phyloP scores from a whole-genome alignment of 768 basidiomycete species.

The Agrocybe praecox region DNA sequence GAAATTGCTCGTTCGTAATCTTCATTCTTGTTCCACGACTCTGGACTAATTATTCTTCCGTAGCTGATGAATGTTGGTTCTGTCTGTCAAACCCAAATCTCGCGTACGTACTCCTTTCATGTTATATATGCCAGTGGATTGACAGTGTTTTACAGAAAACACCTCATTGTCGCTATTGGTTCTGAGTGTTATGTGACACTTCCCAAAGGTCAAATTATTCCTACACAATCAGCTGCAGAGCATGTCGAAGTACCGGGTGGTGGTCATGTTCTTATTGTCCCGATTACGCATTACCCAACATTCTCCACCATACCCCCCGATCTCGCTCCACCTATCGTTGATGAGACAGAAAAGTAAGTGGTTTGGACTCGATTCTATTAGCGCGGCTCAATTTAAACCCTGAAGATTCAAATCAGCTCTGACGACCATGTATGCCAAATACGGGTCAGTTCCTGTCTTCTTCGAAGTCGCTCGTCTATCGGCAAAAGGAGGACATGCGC shows the following conservation, averaged over 20 bases:
- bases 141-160: conserved; percentile 61
- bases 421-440: conserved; percentile 67
- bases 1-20: conserved; percentile 75
- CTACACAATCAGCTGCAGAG: conserved; percentile 63
- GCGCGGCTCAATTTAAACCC: not conserved
- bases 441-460: conserved; percentile 67
- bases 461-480: conserved; percentile 89
- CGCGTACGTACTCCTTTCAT: conserved; percentile 52
- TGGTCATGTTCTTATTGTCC: conserved; percentile 93
- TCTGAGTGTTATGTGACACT: conserved; percentile 92
- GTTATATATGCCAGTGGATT: not conserved
- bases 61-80: conserved; percentile 97
- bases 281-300: conserved; percentile 93
- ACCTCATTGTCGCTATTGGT: conserved; percentile 94
- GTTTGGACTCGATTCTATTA: not conserved
- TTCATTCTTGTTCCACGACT: not conserved
- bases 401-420: conserved; percentile 80
- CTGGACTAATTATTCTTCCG: conserved; percentile 7
- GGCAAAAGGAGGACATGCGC: conserved; percentile 91
- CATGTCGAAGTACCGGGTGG: conserved; percentile 81
- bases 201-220: conserved; percentile 94
- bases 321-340: conserved; percentile 70
- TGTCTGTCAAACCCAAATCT: conserved; percentile 94
- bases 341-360: conserved; percentile 76
- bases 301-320: conserved; percentile 81